Percentiles rank a stretch among this genome's conserved stretches.
Conservation (phyloP, 768 basidiomycete genomes). For the Lactarius quietus region DNA sequence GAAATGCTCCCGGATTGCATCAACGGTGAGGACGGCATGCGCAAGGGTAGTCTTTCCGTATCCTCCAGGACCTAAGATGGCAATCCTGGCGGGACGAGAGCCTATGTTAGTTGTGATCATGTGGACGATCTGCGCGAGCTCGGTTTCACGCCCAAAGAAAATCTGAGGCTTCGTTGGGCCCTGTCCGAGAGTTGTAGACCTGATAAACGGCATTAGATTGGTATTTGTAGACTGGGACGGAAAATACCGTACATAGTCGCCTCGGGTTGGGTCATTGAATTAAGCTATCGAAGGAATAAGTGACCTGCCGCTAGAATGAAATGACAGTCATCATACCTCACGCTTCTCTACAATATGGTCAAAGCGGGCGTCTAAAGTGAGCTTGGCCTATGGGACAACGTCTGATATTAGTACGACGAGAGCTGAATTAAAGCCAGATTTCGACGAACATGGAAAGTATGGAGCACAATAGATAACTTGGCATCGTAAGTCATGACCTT, state of each 20-base stretch:
- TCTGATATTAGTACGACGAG: background rate
- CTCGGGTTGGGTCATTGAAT: background rate
- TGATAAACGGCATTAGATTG: background rate
- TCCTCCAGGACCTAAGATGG: background rate
- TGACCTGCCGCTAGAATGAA: background rate
- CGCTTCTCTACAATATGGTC: background rate
- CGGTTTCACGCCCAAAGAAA: background rate
- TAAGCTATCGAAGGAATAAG: background rate
- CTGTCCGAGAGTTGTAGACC: background rate
- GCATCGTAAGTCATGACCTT: constrained; percentile 5
- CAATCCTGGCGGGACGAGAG: background rate
- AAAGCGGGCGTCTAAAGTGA: background rate
- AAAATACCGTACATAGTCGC: background rate
- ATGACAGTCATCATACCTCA: no score
- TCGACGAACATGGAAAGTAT: background rate
- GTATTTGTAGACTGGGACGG: no score
- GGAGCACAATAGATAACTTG: background rate
- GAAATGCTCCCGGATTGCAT: constrained; percentile 20
- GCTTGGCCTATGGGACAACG: background rate
- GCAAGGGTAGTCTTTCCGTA: background rate
- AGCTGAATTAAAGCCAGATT: background rate
- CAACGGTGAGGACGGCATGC: no score
- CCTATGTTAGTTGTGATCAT: background rate
- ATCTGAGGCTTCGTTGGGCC: constrained; percentile 1
- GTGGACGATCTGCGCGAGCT: background rate